Evolutionary conservation across 352 stramenopile genomes (phyloP).

Genomic region (Hyaloperonospora arabidopsidis): DNA sequence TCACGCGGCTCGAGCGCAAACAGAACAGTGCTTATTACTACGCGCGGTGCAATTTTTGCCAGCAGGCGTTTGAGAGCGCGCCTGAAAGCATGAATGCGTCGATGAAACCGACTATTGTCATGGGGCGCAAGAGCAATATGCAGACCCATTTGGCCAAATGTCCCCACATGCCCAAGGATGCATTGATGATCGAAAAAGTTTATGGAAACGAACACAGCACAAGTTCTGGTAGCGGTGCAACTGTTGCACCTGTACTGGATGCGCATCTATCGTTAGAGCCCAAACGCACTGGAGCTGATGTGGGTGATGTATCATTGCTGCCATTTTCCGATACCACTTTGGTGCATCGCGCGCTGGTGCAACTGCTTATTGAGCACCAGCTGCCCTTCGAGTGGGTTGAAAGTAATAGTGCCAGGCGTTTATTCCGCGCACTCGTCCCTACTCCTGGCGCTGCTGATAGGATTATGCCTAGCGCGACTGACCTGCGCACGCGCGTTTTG

Average conservation of each 20-base stretch:
- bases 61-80: constrained; percentile 48
- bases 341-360: constrained; percentile 37
- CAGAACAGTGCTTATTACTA: constrained; percentile 69
- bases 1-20: constrained; percentile 67
- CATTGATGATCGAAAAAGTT: constrained; percentile 22
- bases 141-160: constrained; percentile 78
- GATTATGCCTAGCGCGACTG: constrained; percentile 25
- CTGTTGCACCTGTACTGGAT: too few species aligned
- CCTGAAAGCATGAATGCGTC: constrained; percentile 37
- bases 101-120: constrained; percentile 53
- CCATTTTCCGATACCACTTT: constrained; percentile 8
- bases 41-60: constrained; percentile 75
- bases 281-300: too few species aligned
- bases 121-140: constrained; percentile 78
- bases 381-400: constrained; percentile 66
- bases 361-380: constrained; percentile 51
- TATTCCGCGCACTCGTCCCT: constrained; percentile 33
- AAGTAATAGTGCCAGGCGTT: constrained; percentile 38
- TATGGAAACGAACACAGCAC: constrained; percentile 3
- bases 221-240: too few species aligned
- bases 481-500: constrained; percentile 38
- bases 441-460: constrained; percentile 8
- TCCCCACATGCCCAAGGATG: constrained; percentile 54
- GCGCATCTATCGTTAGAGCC: too few species aligned
- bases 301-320: neutral